Conservation (phyloP, 352 stramenopile genomes). For the Globisporangium spiculum region DNA sequence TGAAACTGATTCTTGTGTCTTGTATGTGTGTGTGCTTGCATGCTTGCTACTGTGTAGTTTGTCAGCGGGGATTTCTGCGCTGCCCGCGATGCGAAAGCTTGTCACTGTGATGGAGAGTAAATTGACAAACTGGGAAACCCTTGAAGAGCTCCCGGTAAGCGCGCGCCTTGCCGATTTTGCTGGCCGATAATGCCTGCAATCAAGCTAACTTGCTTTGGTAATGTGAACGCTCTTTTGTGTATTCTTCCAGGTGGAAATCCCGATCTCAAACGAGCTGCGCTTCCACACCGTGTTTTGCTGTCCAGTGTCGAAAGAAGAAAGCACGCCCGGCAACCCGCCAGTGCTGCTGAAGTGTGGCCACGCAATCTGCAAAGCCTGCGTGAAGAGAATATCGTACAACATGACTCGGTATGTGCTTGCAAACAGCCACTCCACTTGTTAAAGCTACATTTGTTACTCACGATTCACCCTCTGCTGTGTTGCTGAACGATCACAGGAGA, state of each 20-base stretch:
- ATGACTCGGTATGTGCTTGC: constrained; percentile 52
- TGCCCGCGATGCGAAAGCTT: constrained; percentile 80
- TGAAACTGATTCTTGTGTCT: neutral
- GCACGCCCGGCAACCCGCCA: constrained; percentile 76
- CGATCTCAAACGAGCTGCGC: constrained; percentile 70
- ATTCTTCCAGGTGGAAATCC: constrained; percentile 61
- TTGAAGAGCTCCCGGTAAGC: constrained; percentile 71
- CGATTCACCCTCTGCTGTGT: constrained; percentile 3
- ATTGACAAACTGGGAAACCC: constrained; percentile 61
- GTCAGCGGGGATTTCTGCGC: constrained; percentile 60
- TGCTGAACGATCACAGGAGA: constrained; percentile 28
- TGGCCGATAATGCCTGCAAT: too few relatives aligned
- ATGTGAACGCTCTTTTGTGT: neutral
- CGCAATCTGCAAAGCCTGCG: constrained; percentile 78
- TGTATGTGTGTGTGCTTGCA: neutral
- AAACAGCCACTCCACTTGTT: neutral
- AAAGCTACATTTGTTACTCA: neutral
- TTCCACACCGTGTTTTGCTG: constrained; percentile 89
- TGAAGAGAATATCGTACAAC: constrained; percentile 80
- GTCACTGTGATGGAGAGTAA: constrained; percentile 78
- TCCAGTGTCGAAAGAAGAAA: constrained; percentile 85
- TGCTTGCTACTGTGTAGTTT: constrained; percentile 32
- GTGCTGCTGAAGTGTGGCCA: constrained; percentile 87
- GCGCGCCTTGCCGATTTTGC: neutral
- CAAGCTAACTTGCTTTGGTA: too few relatives aligned